A percentile compares a stretch with the other conserved stretches of the same genome.
Evolutionary conservation across 169 alveolate species (phyloP).

Genomic region (Babesia gibsoni): DNA sequence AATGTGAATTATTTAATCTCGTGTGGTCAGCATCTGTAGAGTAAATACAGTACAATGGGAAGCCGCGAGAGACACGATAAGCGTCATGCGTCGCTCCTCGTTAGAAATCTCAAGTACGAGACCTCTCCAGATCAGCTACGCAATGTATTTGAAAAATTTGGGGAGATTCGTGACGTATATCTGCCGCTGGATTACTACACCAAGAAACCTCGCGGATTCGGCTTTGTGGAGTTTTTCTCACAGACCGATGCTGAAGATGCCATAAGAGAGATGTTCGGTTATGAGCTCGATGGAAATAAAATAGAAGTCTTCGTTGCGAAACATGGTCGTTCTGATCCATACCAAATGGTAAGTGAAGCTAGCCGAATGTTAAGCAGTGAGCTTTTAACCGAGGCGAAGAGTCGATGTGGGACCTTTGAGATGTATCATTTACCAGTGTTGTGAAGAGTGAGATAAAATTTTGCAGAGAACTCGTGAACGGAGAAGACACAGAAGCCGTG

Average conservation of each 20-base stretch:
- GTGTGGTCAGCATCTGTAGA: too few relatives aligned
- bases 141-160: constrained; percentile 75
- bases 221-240: constrained; percentile 83
- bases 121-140: constrained; percentile 84
- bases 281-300: constrained; percentile 71
- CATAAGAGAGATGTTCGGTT: constrained; percentile 77
- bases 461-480: constrained; percentile 46
- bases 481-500: constrained; percentile 31
- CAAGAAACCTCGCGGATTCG: constrained; percentile 87
- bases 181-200: constrained; percentile 89
- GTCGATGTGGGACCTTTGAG: too few relatives aligned
- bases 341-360: constrained; percentile 57
- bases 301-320: constrained; percentile 75
- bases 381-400: too few relatives aligned
- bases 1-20: too few relatives aligned
- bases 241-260: constrained; percentile 84
- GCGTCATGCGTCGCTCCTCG: constrained; percentile 76
- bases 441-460: too few relatives aligned
- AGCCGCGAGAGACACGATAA: constrained; percentile 51
- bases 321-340: constrained; percentile 77
- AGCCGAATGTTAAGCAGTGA: too few relatives aligned
- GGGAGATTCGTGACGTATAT: constrained; percentile 88
- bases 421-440: too few relatives aligned
- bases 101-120: constrained; percentile 76
- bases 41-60: constrained; percentile 35